Evolutionary conservation across 2,329 filamentous ascomycete genomes (phyloP).

Genomic region (Trichoderma sp.): DNA sequence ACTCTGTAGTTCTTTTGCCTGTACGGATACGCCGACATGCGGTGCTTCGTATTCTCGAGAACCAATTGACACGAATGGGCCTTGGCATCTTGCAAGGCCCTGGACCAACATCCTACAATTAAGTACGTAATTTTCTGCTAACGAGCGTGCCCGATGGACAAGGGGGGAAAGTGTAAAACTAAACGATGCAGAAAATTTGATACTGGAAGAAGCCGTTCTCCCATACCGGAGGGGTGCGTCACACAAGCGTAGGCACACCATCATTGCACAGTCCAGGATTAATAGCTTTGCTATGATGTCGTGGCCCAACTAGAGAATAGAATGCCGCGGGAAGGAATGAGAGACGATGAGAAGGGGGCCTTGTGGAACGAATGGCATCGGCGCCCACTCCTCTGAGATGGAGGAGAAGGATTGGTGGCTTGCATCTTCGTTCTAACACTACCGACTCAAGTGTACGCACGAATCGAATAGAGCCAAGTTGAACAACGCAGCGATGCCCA

Average conservation of each 20-base stretch:
- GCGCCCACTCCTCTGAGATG: slow-evolving; percentile 22
- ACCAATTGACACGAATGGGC: background rate
- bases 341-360: slow-evolving; percentile 6
- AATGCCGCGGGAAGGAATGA: slow-evolving; percentile 21
- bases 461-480: background rate
- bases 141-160: slow-evolving; percentile 1
- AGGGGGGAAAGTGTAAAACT: slow-evolving; percentile 10
- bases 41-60: background rate
- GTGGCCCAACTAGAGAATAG: slow-evolving; percentile 25
- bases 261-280: slow-evolving; percentile 13
- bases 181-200: slow-evolving; percentile 3
- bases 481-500: slow-evolving; percentile 21
- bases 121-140: background rate
- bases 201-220: slow-evolving; percentile 6
- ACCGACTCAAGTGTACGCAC: slow-evolving; percentile 1
- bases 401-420: slow-evolving; percentile 19
- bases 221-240: slow-evolving; percentile 4
- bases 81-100: background rate
- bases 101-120: slow-evolving; percentile 1
- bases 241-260: slow-evolving; percentile 24
- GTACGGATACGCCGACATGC: background rate
- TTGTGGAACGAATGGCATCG: slow-evolving; percentile 14
- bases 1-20: background rate
- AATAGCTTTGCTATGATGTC: slow-evolving; percentile 15
- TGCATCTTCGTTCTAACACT: slow-evolving; percentile 23